Percentiles rank a stretch among this genome's conserved stretches.
phyloP scores from a whole-genome alignment of 306 rosid genomes.

The Acacia melanoxylon region DNA sequence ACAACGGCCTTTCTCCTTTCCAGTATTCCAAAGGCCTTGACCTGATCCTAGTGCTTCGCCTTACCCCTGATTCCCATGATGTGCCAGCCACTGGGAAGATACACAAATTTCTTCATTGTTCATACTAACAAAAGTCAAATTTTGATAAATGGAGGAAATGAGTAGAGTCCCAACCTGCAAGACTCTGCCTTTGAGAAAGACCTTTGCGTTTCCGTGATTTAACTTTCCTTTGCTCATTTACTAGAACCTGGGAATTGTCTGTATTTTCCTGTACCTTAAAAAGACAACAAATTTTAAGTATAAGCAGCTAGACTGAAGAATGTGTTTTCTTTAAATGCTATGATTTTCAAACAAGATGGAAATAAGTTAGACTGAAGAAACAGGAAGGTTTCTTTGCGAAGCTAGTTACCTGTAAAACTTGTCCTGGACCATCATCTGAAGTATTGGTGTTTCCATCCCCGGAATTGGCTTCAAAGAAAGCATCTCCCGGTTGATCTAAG shows the following conservation, averaged over 20 bases:
- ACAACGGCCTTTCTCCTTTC: conserved; percentile 64
- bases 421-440: conserved; percentile 39
- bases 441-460: conserved; percentile 27
- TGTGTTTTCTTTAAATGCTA: not conserved
- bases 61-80: conserved; percentile 53
- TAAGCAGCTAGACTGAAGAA: not conserved
- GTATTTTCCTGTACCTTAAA: not conserved
- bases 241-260: not conserved
- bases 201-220: conserved; percentile 22
- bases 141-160: conserved; percentile 3
- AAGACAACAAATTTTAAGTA: not conserved
- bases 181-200: conserved; percentile 51
- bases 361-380: too few relatives aligned
- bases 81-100: conserved; percentile 55
- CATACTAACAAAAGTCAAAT: not conserved
- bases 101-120: not conserved
- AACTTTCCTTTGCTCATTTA: conserved; percentile 32
- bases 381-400: not conserved
- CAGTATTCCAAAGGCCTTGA: conserved; percentile 66
- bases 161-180: conserved; percentile 50
- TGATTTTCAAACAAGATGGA: too few relatives aligned
- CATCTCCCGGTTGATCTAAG: conserved; percentile 44
- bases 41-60: conserved; percentile 66
- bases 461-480: conserved; percentile 37
- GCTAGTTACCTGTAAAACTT: conserved; percentile 50